Evolutionary conservation across 1,284 basidiomycete species (phyloP).

Genomic region (Boletus mariae): DNA sequence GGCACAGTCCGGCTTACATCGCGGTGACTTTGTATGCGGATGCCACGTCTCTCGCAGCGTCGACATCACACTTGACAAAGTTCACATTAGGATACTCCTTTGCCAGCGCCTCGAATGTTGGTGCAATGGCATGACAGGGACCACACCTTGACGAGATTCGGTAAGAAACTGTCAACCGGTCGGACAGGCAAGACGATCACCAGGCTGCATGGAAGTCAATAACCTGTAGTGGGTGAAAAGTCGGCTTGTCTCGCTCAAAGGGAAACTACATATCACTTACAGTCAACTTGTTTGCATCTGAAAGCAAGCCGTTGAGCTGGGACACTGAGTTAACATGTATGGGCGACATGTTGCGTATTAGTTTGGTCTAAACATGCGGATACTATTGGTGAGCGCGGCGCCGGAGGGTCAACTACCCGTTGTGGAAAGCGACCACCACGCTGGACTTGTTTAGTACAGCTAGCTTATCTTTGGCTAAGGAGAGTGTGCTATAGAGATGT

Average conservation of each 20-base stretch:
- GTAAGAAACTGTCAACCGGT: slow-evolving; percentile 10
- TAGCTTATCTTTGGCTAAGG: too few species aligned
- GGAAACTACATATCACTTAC: slow-evolving; percentile 35
- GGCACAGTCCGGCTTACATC: slow-evolving; percentile 45
- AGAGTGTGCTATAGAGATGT: not conserved
- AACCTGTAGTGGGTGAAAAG: slow-evolving; percentile 42
- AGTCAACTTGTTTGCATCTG: slow-evolving; percentile 61
- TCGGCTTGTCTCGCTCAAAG: not conserved
- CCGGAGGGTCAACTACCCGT: not conserved
- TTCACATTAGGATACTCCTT: slow-evolving; percentile 65
- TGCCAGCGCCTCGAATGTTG: slow-evolving; percentile 62
- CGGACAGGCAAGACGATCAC: slow-evolving; percentile 35
- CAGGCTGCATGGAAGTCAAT: slow-evolving; percentile 82
- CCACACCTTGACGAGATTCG: slow-evolving; percentile 57
- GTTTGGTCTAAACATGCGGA: not conserved
- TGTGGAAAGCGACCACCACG: not conserved
- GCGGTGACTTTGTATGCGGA: slow-evolving; percentile 56
- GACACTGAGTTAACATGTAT: slow-evolving; percentile 58
- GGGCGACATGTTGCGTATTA: slow-evolving; percentile 46
- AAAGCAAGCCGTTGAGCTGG: slow-evolving; percentile 59
- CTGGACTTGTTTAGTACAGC: too few species aligned
- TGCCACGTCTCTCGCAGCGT: slow-evolving; percentile 64
- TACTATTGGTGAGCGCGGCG: not conserved
- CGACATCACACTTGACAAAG: slow-evolving; percentile 79
- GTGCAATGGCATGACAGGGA: slow-evolving; percentile 76